Evolutionary conservation across 495 filamentous ascomycete genomes (phyloP), one percentile per base, ranked within the genome.

Genomic region (Pseudotulostoma volvatum): DNA sequence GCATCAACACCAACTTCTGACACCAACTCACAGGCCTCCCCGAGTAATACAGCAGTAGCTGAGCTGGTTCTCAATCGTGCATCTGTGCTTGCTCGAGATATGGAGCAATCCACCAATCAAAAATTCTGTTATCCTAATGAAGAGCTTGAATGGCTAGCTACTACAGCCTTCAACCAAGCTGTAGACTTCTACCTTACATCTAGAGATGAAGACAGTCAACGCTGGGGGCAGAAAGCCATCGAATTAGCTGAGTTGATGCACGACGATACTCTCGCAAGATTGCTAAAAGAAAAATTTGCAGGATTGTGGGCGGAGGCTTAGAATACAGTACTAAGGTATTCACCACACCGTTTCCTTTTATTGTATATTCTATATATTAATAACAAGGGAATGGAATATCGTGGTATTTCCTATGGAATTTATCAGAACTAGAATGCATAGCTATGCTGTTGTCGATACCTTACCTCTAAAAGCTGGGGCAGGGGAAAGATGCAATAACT

Each of bases 61-160:
- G 64, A 77, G 43, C 60, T 60, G 21, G 50, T 79, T n/a, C 54
- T 77, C 31, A 17, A 34, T 16, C 30, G 17, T 23, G 38, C 31
- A 7, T 28, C 9, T 1, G 16, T 18, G 9, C 11, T 16, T 17
- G 16, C 38, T 5, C 38, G 33, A 8, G 38, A 40, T 32, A 40
- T 9, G 5, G 9, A 28, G 5, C 23, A 7, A 11, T 40, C 18
- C 38, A 16, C 36, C 7, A 7, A 19, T 4, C 34, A 34, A 31
- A 42, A 52, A 3, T 21, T 1, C 33, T 11, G 41, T 2, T 92
- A 84, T 49, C 82, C 82, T 3, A 41, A 55, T 7, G 68, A 71
- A 4, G 86, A 94, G 44, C 58, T 93, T 2, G 74, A 81, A 46
- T 87, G 81, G 78, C 70, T 95, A 19, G 76, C 76, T 1, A 72